Evolutionary conservation across 169 alveolate species (phyloP).

Genomic region (Theileria luwenshuni): DNA sequence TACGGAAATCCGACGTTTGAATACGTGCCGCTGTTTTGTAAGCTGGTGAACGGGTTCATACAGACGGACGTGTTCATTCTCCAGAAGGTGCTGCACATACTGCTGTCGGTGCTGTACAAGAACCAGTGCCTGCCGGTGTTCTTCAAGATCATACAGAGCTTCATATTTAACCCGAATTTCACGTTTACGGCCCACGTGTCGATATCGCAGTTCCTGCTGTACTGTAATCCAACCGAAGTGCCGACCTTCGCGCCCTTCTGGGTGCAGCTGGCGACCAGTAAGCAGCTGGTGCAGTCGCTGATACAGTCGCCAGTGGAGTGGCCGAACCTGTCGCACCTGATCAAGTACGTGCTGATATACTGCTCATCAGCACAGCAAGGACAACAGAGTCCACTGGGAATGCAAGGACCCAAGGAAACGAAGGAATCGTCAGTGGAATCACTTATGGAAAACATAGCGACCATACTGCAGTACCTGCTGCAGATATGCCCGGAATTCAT

Average conservation of each 20-base stretch:
- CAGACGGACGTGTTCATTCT: constrained; percentile 52
- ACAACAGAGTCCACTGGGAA: not conserved
- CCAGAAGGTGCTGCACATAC: constrained; percentile 60
- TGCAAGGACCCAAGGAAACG: constrained; percentile 43
- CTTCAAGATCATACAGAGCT: constrained; percentile 40
- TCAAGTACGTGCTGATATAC: constrained; percentile 72
- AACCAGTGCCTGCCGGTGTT: constrained; percentile 34
- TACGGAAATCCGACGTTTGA: constrained; percentile 41
- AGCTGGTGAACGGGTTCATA: constrained; percentile 45
- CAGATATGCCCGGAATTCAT: constrained; percentile 97
- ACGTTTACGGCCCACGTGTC: constrained; percentile 35
- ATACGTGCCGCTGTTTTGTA: constrained; percentile 44
- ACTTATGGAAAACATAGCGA: constrained; percentile 47
- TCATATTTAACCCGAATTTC: constrained; percentile 39
- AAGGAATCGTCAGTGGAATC: constrained; percentile 5
- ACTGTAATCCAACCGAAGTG: constrained; percentile 59
- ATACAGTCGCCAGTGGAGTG: constrained; percentile 79
- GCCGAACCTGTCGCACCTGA: constrained; percentile 78
- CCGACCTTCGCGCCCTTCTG: constrained; percentile 92
- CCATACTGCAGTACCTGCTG: constrained; percentile 87
- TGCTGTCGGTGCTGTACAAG: constrained; percentile 48
- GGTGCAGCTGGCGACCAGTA: constrained; percentile 88
- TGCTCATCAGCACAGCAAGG: constrained; percentile 58
- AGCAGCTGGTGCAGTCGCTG: constrained; percentile 86
- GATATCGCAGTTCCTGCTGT: constrained; percentile 50